Conservation (phyloP, 495 filamentous ascomycete species). For the Penicillium dipodomyicola region DNA sequence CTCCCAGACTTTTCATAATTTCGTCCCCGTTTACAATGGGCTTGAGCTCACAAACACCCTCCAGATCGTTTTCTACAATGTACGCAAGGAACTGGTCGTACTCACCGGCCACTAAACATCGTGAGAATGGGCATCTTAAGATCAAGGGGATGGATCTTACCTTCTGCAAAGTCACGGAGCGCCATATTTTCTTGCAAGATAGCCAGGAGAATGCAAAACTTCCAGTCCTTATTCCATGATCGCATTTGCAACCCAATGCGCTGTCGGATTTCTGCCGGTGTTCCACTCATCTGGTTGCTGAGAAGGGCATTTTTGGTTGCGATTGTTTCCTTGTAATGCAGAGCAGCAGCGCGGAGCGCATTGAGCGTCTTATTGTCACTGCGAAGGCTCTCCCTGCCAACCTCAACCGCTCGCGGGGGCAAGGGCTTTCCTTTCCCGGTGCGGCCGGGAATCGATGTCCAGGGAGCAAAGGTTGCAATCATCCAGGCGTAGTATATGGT, state of each 20-base stretch:
- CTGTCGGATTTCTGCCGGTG: constrained; percentile 44
- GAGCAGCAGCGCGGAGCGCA: constrained; percentile 62
- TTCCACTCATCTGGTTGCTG: constrained; percentile 28
- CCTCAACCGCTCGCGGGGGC: constrained; percentile 53
- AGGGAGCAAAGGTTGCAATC: constrained; percentile 72
- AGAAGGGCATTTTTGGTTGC: constrained; percentile 51
- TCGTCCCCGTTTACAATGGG: constrained; percentile 64
- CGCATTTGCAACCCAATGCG: constrained; percentile 73
- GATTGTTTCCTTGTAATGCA: constrained; percentile 57
- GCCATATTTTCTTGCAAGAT: constrained; percentile 64
- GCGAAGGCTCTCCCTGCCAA: constrained; percentile 75
- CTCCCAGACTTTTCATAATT: constrained; percentile 58
- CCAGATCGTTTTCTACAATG: constrained; percentile 41
- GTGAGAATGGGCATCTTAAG: constrained; percentile 14
- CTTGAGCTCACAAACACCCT: constrained; percentile 50
- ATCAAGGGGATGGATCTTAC: constrained; percentile 21
- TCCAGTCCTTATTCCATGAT: constrained; percentile 75
- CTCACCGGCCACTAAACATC: constrained; percentile 31
- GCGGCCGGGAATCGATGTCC: constrained; percentile 56
- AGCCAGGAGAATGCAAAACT: constrained; percentile 66
- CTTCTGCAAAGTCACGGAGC: constrained; percentile 29
- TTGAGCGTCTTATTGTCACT: constrained; percentile 67
- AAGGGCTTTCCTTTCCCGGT: constrained; percentile 39
- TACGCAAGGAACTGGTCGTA: constrained; percentile 49
- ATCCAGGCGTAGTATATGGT: constrained; percentile 72